phyloP scores from a whole-genome alignment of 2,329 filamentous ascomycete species.

The Neofusicoccum parvum region DNA sequence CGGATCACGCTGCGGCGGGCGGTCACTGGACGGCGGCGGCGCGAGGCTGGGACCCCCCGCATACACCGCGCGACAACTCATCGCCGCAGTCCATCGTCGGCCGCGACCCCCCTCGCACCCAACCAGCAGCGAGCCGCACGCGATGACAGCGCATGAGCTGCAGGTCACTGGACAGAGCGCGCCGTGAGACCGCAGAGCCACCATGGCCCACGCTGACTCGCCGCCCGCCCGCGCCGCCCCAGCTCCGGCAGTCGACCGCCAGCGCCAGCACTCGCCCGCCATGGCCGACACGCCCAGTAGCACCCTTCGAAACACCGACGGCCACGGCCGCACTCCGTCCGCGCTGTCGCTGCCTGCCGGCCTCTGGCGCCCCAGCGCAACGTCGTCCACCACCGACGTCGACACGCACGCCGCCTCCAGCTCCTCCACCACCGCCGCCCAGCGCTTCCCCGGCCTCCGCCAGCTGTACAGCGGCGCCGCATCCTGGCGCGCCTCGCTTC shows the following conservation, averaged over 20 bases:
- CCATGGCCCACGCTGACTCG: constrained; percentile 17
- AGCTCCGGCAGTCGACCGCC: neutral
- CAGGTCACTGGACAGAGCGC: constrained; percentile 16
- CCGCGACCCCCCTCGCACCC: neutral
- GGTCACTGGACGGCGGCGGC: neutral
- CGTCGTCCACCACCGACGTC: neutral
- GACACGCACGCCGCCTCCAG: neutral
- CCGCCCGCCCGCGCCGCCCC: neutral
- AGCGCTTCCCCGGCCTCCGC: constrained; percentile 17
- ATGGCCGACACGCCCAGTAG: neutral
- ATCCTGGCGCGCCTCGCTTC: constrained; percentile 13
- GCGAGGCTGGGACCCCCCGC: neutral
- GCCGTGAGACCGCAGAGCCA: constrained; percentile 5
- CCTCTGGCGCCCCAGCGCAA: neutral
- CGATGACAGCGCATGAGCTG: constrained; percentile 17
- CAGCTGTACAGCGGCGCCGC: constrained; percentile 18
- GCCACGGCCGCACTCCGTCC: neutral
- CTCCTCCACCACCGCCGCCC: neutral
- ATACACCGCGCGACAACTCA: constrained; percentile 14
- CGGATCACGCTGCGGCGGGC: constrained; percentile 10
- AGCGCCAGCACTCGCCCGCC: neutral
- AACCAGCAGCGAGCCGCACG: constrained; percentile 18
- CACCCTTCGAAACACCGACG: constrained; percentile 5
- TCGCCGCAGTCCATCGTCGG: neutral
- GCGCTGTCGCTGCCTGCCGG: neutral